phyloP scores from a whole-genome alignment of 2,329 filamentous ascomycete species.

The Sporothrix pseudoabietina region DNA sequence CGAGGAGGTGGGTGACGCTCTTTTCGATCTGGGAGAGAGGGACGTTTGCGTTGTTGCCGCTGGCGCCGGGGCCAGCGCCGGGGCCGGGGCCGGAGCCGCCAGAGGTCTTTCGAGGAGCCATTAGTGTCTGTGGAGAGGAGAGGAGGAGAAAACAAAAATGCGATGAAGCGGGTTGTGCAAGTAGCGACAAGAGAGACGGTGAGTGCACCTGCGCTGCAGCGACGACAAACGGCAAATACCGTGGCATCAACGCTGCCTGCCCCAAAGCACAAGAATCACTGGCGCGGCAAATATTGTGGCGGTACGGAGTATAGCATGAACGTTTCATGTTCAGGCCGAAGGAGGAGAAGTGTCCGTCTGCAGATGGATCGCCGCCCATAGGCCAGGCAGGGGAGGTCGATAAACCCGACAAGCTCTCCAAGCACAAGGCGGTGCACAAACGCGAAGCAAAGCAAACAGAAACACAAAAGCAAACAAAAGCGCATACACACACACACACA shows the following conservation, averaged over 20 bases:
- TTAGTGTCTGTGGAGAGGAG: conserved; percentile 27
- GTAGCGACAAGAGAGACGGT: neutral
- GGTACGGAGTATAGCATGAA: conserved; percentile 32
- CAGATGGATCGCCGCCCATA: conserved; percentile 15
- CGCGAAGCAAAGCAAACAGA: neutral
- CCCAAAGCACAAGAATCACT: neutral
- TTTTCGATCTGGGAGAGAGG: conserved; percentile 96
- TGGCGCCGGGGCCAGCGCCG: conserved; percentile 12
- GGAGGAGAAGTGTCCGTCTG: conserved; percentile 12
- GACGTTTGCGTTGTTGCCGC: conserved; percentile 53
- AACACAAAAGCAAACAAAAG: neutral
- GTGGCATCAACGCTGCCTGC: conserved; percentile 13
- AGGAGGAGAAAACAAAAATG: neutral
- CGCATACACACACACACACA: too few relatives aligned
- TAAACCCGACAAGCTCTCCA: neutral
- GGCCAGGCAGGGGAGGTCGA: neutral
- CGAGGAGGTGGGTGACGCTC: conserved; percentile 94
- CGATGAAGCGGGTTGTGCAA: neutral
- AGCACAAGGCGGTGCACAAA: neutral
- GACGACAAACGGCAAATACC: conserved; percentile 17
- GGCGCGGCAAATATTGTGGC: conserved; percentile 20
- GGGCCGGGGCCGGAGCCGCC: conserved; percentile 54
- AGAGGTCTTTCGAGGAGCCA: conserved; percentile 38
- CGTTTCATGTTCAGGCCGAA: conserved; percentile 32
- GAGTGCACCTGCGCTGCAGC: neutral